Percentiles rank a stretch among this genome's conserved stretches.
phyloP scores from a whole-genome alignment of 1,284 basidiomycete genomes.

The Ganoderma multipileum region DNA sequence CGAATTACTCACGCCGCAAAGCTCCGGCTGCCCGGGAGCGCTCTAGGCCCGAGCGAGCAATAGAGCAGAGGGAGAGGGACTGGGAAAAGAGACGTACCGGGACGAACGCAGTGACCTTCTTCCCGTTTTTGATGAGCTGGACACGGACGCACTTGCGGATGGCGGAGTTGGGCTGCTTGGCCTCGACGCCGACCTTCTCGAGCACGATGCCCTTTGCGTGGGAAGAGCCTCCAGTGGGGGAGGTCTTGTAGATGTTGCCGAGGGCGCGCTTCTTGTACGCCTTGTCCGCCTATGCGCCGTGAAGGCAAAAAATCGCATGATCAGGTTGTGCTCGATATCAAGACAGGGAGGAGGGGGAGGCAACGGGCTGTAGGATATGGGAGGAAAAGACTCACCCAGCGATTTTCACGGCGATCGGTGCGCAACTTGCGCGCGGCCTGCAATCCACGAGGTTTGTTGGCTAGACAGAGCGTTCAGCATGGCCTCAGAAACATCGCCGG shows the following conservation, averaged over 20 bases:
- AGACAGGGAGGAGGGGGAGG: neutral
- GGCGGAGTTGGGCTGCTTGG: slow-evolving; percentile 99
- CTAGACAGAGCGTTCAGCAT: slow-evolving; percentile 45
- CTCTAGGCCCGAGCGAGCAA: slow-evolving; percentile 5
- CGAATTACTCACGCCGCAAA: slow-evolving; percentile 17
- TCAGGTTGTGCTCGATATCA: neutral
- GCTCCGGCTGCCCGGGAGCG: slow-evolving; percentile 22
- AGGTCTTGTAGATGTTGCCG: slow-evolving; percentile 99
- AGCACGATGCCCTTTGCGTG: slow-evolving; percentile 99
- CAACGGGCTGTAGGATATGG: slow-evolving; percentile 9
- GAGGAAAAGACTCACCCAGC: slow-evolving; percentile 76
- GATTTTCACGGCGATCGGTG: slow-evolving; percentile 93
- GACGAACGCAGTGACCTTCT: slow-evolving; percentile 96
- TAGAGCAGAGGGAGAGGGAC: slow-evolving; percentile 1
- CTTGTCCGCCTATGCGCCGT: slow-evolving; percentile 85
- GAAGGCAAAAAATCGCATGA: neutral
- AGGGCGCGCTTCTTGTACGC: slow-evolving; percentile 99
- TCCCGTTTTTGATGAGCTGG: slow-evolving; percentile 99
- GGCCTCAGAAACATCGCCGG: slow-evolving; percentile 17
- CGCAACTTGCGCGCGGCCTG: slow-evolving; percentile 99
- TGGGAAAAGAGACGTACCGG: slow-evolving; percentile 48
- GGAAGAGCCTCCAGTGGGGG: slow-evolving; percentile 98
- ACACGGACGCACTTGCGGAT: slow-evolving; percentile 99
- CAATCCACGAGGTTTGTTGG: slow-evolving; percentile 99
- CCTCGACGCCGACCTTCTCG: slow-evolving; percentile 96